Conservation (phyloP, 352 stramenopile species). For the Elongisporangium undulatum region DNA sequence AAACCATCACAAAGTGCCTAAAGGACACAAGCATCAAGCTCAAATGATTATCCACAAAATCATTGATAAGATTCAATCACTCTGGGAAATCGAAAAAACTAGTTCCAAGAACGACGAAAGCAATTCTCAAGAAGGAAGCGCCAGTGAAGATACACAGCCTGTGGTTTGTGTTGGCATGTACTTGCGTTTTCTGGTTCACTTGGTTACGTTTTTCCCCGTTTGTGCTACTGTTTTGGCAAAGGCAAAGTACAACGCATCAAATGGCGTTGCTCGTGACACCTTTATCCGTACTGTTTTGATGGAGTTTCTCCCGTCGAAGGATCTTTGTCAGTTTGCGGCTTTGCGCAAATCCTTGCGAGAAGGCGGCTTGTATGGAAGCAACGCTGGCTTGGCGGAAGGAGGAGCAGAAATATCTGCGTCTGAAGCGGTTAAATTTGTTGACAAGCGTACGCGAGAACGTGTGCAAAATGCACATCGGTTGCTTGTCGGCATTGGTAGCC, state of each 20-base stretch:
- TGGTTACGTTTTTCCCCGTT: slow-evolving; percentile 65
- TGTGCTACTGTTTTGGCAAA: slow-evolving; percentile 70
- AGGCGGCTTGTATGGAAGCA: slow-evolving; percentile 39
- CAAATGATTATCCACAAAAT: slow-evolving; percentile 61
- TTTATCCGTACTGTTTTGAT: slow-evolving; percentile 57
- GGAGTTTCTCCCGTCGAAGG: slow-evolving; percentile 69
- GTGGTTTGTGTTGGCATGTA: slow-evolving; percentile 61
- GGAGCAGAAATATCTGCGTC: slow-evolving; percentile 27
- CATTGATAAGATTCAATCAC: slow-evolving; percentile 41
- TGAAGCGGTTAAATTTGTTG: slow-evolving; percentile 34
- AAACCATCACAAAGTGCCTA: slow-evolving; percentile 43
- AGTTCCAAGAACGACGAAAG: slow-evolving; percentile 10
- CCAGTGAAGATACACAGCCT: slow-evolving; percentile 7
- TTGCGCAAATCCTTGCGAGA: slow-evolving; percentile 49
- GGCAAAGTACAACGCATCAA: slow-evolving; percentile 22
- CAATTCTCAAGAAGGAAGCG: slow-evolving; percentile 4
- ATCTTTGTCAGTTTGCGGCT: slow-evolving; percentile 64
- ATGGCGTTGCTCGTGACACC: slow-evolving; percentile 18
- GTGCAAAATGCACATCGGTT: slow-evolving; percentile 67
- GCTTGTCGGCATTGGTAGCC: slow-evolving; percentile 56
- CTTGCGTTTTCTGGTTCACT: slow-evolving; percentile 63
- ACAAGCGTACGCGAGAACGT: slow-evolving; percentile 37
- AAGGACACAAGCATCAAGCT: slow-evolving; percentile 63
- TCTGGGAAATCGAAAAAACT: slow-evolving; percentile 56
- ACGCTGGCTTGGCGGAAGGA: slow-evolving; percentile 11